Conservation (phyloP, 306 rosid species). For the Neltuma alba region DNA sequence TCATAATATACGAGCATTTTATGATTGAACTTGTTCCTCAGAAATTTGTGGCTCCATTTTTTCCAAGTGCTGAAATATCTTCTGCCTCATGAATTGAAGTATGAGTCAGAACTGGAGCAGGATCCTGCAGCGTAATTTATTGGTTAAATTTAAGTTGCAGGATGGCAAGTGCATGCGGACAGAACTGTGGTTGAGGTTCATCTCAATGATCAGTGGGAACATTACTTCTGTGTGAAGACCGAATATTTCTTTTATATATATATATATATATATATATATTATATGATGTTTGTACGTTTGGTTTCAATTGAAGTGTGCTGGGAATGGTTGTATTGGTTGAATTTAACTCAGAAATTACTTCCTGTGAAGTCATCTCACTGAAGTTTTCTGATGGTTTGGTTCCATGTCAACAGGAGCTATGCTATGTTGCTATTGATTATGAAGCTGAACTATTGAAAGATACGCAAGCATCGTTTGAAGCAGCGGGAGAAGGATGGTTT, state of each 20-base stretch:
- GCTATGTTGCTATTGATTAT: constrained; percentile 87
- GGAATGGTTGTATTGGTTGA: constrained; percentile 24
- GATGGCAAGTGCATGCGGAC: neutral
- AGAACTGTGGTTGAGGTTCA: neutral
- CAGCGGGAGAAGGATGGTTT: constrained; percentile 70
- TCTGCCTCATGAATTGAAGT: neutral
- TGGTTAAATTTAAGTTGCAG: neutral
- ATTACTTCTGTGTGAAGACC: constrained; percentile 16
- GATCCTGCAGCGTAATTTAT: neutral
- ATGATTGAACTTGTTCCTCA: neutral
- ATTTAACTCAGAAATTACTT: constrained; percentile 13
- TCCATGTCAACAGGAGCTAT: constrained; percentile 62
- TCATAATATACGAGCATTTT: neutral
- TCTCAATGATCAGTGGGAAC: neutral
- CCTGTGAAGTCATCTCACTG: constrained; percentile 11
- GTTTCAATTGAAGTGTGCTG: neutral
- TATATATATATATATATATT: neutral
- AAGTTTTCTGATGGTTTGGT: constrained; percentile 38
- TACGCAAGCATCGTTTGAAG: constrained; percentile 69
- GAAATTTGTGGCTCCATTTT: neutral
- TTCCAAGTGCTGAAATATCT: neutral
- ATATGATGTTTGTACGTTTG: neutral
- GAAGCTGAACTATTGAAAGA: constrained; percentile 77
- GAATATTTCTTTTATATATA: neutral
- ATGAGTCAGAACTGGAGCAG: neutral